These are phyloP conservation scores for Sesbania bispinosa DNA, from an alignment of 306 rosid genomes.

Conservation along the genomic window DNA sequence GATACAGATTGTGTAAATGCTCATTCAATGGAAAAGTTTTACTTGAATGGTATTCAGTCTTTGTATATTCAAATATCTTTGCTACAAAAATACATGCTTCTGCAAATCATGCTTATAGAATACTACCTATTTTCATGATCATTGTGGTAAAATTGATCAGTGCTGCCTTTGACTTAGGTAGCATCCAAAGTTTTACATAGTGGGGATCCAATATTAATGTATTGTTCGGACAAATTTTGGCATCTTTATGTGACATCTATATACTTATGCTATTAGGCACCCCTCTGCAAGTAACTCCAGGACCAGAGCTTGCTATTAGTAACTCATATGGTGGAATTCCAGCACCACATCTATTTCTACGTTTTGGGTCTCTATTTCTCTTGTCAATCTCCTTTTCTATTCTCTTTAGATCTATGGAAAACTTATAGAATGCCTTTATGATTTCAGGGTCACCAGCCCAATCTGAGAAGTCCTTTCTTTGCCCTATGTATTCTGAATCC, in stretches of 20 bases:
- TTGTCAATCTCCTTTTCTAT: conserved; percentile 37
- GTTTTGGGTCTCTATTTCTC: conserved; percentile 26
- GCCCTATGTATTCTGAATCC: conserved; percentile 35
- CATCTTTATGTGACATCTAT: not conserved
- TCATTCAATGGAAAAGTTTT: not conserved
- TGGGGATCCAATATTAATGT: not conserved
- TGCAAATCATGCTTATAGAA: not conserved
- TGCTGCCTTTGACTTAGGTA: not conserved
- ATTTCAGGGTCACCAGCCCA: conserved; percentile 36
- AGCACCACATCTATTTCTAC: conserved; percentile 38
- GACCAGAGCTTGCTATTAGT: conserved; percentile 30
- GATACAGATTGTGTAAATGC: not conserved
- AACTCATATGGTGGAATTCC: conserved; percentile 41
- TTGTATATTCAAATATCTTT: not conserved
- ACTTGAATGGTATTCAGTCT: not conserved
- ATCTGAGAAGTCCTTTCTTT: conserved; percentile 25
- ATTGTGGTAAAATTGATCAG: not conserved
- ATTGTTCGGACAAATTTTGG: not conserved
- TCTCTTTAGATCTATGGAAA: conserved; percentile 33
- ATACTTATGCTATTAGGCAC: conserved; percentile 36
- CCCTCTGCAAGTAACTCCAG: conserved; percentile 38
- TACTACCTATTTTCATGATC: not conserved
- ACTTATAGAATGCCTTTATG: conserved; percentile 30
- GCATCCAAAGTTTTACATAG: not conserved
- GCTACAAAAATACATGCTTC: not conserved